Evolutionary conservation across 148 eudicot genomes (phyloP).

Genomic region (Persicaria tinctoria): DNA sequence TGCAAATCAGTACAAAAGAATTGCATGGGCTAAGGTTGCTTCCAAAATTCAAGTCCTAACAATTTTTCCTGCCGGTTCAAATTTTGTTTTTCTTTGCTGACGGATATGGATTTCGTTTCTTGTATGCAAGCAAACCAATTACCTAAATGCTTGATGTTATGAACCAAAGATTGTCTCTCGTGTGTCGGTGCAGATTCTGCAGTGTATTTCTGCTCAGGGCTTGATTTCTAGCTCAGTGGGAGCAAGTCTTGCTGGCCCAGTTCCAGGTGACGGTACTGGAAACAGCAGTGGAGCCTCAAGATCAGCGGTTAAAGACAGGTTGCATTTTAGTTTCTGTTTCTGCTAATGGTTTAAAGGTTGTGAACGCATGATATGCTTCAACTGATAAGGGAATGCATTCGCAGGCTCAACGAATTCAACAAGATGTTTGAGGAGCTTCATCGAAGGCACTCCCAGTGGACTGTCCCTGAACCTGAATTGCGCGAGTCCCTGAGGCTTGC

Average conservation of each 20-base stretch:
- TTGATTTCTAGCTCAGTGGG: conserved; percentile 78
- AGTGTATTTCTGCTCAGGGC: conserved; percentile 75
- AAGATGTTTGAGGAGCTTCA: conserved; percentile 96
- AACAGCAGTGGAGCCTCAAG: conserved; percentile 96
- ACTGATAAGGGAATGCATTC: neutral
- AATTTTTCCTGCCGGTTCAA: neutral
- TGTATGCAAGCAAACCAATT: neutral
- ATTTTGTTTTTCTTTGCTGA: neutral
- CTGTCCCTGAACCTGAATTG: conserved; percentile 93
- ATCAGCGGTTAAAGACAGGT: conserved; percentile 84
- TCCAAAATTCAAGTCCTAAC: neutral
- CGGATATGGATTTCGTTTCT: neutral
- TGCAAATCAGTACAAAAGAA: conserved; percentile 94
- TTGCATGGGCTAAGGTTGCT: conserved; percentile 93
- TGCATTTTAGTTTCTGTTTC: neutral
- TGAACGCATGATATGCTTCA: neutral
- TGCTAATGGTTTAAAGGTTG: neutral
- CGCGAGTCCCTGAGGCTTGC: conserved; percentile 93
- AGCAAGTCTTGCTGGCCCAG: conserved; percentile 38
- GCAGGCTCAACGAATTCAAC: conserved; percentile 80
- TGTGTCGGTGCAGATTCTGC: conserved; percentile 57
- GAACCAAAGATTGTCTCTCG: neutral
- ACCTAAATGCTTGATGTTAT: neutral
- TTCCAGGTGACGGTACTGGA: conserved; percentile 53
- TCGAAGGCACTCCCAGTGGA: conserved; percentile 97